Conservation (phyloP, 768 basidiomycete species). For the Exsudoporus frostii region DNA sequence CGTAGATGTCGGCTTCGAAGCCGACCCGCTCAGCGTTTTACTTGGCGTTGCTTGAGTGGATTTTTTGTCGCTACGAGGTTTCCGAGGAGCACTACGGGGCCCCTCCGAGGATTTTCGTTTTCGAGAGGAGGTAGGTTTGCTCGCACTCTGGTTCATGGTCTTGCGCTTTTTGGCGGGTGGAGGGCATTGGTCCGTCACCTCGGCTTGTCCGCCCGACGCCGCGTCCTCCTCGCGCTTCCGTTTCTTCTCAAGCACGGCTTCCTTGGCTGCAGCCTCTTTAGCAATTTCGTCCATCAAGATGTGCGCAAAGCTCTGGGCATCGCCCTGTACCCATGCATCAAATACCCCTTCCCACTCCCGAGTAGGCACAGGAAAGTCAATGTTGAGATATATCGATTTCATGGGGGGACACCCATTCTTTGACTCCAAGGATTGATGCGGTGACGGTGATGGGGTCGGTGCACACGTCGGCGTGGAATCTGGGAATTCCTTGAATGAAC, state of each 20-base stretch:
- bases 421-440: conserved; percentile 33
- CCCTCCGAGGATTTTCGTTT: conserved; percentile 26
- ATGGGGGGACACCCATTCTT: conserved; percentile 53
- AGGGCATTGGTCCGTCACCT: conserved; percentile 6
- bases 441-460: conserved; percentile 48
- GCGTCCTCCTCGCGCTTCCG: conserved; percentile 53
- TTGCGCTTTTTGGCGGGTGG: conserved; percentile 28
- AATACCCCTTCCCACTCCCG: conserved; percentile 90
- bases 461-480: conserved; percentile 25
- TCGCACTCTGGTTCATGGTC: conserved; percentile 10
- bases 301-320: conserved; percentile 76
- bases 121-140: conserved; percentile 17
- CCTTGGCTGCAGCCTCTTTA: conserved; percentile 52
- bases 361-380: conserved; percentile 81
- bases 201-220: conserved; percentile 11
- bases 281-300: conserved; percentile 57
- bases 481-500: conserved; percentile 33
- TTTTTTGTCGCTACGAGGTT: conserved; percentile 25
- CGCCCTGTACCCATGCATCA: conserved; percentile 86
- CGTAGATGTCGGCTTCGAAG: conserved; percentile 19
- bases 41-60: conserved; percentile 12
- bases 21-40: conserved; percentile 10
- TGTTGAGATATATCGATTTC: conserved; percentile 77
- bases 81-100: conserved; percentile 28
- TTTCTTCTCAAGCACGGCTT: conserved; percentile 53